Conservation (phyloP, 345 rosid species). For the Salix caprea region DNA sequence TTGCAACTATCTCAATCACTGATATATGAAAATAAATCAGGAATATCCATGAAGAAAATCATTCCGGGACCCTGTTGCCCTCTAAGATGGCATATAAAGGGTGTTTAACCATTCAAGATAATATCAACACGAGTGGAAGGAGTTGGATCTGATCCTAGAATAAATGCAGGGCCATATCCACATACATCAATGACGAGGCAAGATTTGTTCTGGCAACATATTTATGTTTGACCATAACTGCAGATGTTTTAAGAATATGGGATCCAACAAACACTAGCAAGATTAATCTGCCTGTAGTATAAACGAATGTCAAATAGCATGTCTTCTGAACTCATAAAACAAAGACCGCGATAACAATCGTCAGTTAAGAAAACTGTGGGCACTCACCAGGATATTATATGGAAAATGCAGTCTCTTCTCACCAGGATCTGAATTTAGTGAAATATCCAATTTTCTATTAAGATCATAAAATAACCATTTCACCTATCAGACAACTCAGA, state of each 20-base stretch:
- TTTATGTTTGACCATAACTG: neutral
- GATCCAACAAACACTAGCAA: neutral
- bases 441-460: neutral
- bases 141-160: neutral
- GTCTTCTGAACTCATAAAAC: neutral
- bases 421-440: neutral
- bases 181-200: neutral
- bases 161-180: neutral
- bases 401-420: neutral
- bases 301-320: neutral
- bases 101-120: constrained; percentile 3
- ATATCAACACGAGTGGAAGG: neutral
- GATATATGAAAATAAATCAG: neutral
- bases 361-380: neutral
- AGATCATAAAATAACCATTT: neutral
- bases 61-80: neutral
- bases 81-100: neutral
- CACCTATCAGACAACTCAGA: neutral
- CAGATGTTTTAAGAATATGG: neutral
- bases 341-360: neutral
- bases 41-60: neutral
- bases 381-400: neutral
- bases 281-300: neutral
- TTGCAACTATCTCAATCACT: constrained; percentile 5
- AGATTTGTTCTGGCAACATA: neutral